Percentiles rank a stretch among this genome's conserved stretches.
Conservation (phyloP, 2,329 filamentous ascomycete species). For the Hymenoscyphus fraxineus region DNA sequence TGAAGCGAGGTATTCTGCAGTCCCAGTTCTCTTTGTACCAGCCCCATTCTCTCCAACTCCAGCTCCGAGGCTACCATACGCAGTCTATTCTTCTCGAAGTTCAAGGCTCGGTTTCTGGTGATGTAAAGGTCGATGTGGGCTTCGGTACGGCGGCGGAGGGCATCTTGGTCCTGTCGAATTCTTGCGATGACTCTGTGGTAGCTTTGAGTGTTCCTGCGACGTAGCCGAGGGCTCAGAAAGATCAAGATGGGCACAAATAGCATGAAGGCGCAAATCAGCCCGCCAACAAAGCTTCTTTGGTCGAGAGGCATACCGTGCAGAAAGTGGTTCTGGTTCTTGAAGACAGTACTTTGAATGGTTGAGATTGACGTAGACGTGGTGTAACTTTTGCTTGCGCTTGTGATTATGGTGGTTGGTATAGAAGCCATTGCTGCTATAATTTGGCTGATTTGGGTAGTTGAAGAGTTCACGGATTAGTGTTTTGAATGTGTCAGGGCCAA, state of each 20-base stretch:
- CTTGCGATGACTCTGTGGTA: neutral
- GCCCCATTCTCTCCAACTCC: neutral
- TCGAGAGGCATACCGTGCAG: neutral
- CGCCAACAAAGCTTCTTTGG: neutral
- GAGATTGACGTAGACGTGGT: neutral
- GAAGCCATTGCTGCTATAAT: neutral
- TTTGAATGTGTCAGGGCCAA: neutral
- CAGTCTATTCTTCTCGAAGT: neutral
- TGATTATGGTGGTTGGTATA: neutral
- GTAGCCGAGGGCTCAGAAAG: neutral
- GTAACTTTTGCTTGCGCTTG: neutral
- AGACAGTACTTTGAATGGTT: neutral
- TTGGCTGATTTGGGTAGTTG: neutral
- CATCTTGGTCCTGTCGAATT: neutral
- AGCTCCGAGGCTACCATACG: neutral
- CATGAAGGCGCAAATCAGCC: neutral
- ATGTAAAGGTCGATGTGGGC: neutral
- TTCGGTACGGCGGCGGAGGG: neutral
- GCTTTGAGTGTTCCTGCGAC: neutral
- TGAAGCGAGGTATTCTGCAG: neutral
- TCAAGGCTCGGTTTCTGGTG: neutral
- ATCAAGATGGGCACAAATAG: neutral
- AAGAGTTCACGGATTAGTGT: neutral
- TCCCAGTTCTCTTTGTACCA: neutral
- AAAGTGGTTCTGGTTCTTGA: neutral